phyloP scores from a whole-genome alignment of 2,329 filamentous ascomycete species.

The Albifimbria verrucaria region DNA sequence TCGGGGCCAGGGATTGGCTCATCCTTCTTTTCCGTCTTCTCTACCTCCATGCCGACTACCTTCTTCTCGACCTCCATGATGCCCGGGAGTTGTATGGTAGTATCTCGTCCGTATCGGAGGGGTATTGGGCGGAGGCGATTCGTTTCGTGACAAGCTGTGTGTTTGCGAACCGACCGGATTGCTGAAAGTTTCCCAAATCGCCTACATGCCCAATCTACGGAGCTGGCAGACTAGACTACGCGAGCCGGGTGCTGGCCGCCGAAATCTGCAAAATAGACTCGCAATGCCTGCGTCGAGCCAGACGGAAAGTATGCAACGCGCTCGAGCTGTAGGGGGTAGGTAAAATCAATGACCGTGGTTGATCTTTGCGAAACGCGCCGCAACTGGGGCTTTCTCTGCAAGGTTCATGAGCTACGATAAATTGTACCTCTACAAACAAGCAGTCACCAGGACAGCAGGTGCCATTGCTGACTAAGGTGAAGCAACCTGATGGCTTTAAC shows the following conservation, averaged over 20 bases:
- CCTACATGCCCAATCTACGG: background rate
- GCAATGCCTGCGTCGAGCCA: background rate
- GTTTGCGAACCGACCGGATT: background rate
- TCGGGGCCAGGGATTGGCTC: constrained; percentile 75
- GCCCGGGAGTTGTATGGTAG: no score
- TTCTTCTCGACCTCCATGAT: background rate
- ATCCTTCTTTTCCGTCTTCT: constrained; percentile 12
- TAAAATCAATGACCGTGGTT: no score
- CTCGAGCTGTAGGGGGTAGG: no score
- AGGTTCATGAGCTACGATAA: background rate
- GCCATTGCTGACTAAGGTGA: background rate
- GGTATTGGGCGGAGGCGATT: background rate
- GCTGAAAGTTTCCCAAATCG: background rate
- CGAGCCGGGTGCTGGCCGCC: background rate
- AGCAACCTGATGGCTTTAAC: background rate
- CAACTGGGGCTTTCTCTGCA: background rate
- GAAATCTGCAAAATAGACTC: background rate
- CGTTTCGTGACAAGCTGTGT: no score
- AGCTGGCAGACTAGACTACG: background rate
- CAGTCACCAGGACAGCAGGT: background rate
- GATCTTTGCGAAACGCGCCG: background rate
- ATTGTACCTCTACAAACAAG: background rate
- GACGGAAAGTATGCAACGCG: background rate
- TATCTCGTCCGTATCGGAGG: background rate
- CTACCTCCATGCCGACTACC: constrained; percentile 5